Base-by-base conservation (phyloP, 1,284 basidiomycete species). In the Fomitopsis pinicola region DNA sequence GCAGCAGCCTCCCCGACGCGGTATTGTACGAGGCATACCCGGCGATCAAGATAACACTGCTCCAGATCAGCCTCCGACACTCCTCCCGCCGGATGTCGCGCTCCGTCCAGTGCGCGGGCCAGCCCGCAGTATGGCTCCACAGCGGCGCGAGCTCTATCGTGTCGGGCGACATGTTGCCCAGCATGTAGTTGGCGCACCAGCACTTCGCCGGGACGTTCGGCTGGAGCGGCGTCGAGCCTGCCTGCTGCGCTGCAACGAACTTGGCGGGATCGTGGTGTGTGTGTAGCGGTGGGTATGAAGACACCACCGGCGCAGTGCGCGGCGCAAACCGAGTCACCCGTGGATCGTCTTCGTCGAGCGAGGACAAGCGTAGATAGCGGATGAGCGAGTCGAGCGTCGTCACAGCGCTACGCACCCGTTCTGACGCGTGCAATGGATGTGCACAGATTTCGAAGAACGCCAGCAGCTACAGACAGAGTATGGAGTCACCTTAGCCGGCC, bases 1-100 rank as follows among this genome's bases (percentile, higher is more conserved):
- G 42, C 45, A 45, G 60, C 46, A 15, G 73, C 73, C 36, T 69
- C 67, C 22, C 72, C 40, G 74, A 75, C 55, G 74, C 72, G 17
- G 86, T 81, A n/a, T 80, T 79, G 68, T 88, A 91, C 10, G 82
- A 80, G 35, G 81, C 83, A 70, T 88, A 82, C 3, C 84, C 86
- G 9, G 87, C 86, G 10, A 82, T 77, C 14, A 90, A 76, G 60
- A 79, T 78, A 70, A 89, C 77, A 1, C 84, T 74, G 68, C 85
- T 87, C 90, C 90, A 92, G 59, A 85, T 87, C 30, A 91, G 71
- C 45, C 89, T 76, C n/a, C 90, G 82, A 66, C 83, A 86, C 60
- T 86, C 85, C 69, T 92, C 90, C 71, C 83, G 87, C 59, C 79
- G 76, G 61, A 89, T 81, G 63, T 91, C 88, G 1, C 75, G 79